Evolutionary conservation across 805 yeast species (phyloP), one percentile per base, ranked within the genome.

Genomic region (Teunomyces funiuensis): DNA sequence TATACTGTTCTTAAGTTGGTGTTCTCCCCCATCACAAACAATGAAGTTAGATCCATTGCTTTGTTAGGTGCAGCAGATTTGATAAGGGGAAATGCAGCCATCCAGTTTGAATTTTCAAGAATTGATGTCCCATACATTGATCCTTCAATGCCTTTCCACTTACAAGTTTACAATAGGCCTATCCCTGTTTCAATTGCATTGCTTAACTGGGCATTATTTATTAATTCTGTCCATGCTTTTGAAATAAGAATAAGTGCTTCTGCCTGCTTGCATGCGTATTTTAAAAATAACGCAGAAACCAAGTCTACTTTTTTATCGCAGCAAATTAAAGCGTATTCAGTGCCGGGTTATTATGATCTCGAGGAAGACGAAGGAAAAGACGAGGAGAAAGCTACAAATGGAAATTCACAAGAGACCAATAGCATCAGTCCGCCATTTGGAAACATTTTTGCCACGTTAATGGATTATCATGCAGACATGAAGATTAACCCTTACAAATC

Each of bases 51-150:
- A 46, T 75, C 85, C 0, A 57, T 72, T 13, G 85, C 96, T 0
- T 68, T 93, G 23, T 65, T 82, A 4, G 80, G 95, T 0, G 80
- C 88, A 2, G 89, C 95, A 1, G 91, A 84, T 47, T 67, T 90
- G 23, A 83, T 93, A 3, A 65, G 82, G 36, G 75, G 80, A 22
- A 88, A 89, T 57, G 61, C 71, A 2, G 76, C 70, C 2, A 74
- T 85, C 25, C 99, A 93, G 60, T 65, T 67, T 10, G 79, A 79
- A 43, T 84, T 91, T 52, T 73, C 88, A 1, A 81, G 80, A 41
- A 82, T 91, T 10, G 98, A 93, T 60, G 97, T 93, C 6, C 99
- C 99, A 0, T 88, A 83, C 56, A 71, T 90, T 41, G 97, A 88
- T 54, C 88, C 96, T 8, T 70, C 83, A 4, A 54, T 79, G 40